Conservation (phyloP, 352 stramenopile species). For the Phytophthora lateralis region DNA sequence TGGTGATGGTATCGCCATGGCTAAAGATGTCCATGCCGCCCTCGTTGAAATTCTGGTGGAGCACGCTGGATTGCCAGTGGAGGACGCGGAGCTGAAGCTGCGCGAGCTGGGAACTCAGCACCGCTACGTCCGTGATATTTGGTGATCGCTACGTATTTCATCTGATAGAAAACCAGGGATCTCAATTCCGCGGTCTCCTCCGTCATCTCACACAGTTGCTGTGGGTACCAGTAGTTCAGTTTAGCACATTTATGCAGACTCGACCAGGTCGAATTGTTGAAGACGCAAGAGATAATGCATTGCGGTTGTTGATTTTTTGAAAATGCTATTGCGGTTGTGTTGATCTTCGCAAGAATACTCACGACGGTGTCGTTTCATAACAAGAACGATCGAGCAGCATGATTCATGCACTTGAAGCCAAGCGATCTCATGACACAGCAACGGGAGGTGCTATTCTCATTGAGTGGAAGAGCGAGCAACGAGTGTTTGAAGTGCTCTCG, state of each 20-base stretch:
- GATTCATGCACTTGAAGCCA: background rate
- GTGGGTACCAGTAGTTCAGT: constrained; percentile 10
- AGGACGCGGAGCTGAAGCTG: constrained; percentile 69
- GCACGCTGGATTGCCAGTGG: constrained; percentile 53
- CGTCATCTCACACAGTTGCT: constrained; percentile 20
- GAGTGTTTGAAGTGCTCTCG: constrained; percentile 10
- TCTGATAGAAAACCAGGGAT: constrained; percentile 10
- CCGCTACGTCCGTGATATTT: constrained; percentile 92
- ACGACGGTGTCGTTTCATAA: constrained; percentile 1
- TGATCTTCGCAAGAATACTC: constrained; percentile 2
- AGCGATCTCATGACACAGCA: background rate
- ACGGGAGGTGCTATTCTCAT: constrained; percentile 6
- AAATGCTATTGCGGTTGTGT: constrained; percentile 9
- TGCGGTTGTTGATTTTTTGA: constrained; percentile 1
- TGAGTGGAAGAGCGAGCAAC: constrained; percentile 13
- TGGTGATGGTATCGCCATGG: constrained; percentile 95
- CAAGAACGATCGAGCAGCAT: background rate
- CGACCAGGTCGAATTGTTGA: constrained; percentile 1
- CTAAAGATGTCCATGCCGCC: constrained; percentile 92
- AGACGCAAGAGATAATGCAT: constrained; percentile 26
- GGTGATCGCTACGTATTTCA: constrained; percentile 45
- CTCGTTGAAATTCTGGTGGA: constrained; percentile 83
- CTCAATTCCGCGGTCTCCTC: constrained; percentile 28
- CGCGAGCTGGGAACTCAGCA: constrained; percentile 62
- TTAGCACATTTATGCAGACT: constrained; percentile 6